Conservation (phyloP, 2,329 filamentous ascomycete genomes). For the Orbilia javanica region DNA sequence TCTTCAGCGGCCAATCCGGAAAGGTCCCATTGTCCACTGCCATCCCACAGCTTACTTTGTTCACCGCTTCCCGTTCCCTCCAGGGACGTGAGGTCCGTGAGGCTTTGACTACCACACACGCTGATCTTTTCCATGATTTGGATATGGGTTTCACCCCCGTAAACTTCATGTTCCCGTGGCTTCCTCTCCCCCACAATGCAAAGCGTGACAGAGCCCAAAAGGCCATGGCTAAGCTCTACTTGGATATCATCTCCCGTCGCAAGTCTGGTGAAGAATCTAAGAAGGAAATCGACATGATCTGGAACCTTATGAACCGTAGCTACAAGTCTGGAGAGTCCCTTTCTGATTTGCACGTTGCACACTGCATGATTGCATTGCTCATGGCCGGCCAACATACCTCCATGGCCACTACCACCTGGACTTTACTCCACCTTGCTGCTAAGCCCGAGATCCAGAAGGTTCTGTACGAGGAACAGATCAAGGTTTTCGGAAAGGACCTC, state of each 20-base stretch:
- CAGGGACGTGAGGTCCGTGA: slow-evolving; percentile 82
- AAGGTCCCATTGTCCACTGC: slow-evolving; percentile 74
- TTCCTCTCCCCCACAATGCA: slow-evolving; percentile 80
- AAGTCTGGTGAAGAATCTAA: slow-evolving; percentile 66
- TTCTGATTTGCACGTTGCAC: slow-evolving; percentile 81
- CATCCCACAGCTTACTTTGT: slow-evolving; percentile 83
- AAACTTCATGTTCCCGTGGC: slow-evolving; percentile 86
- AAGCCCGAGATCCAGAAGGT: slow-evolving; percentile 77
- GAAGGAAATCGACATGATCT: slow-evolving; percentile 77
- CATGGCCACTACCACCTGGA: slow-evolving; percentile 82
- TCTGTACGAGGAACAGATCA: slow-evolving; percentile 76
- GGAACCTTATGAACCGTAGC: slow-evolving; percentile 79
- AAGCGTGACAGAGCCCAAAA: slow-evolving; percentile 77
- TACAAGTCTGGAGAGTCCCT: slow-evolving; percentile 80
- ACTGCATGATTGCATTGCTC: slow-evolving; percentile 87
- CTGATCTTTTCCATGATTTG: slow-evolving; percentile 81
- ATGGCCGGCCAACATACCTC: slow-evolving; percentile 89
- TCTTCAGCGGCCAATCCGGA: slow-evolving; percentile 73
- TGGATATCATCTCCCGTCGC: slow-evolving; percentile 77
- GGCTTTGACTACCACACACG: slow-evolving; percentile 78
- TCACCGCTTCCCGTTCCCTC: slow-evolving; percentile 81
- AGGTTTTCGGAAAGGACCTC: slow-evolving; percentile 70
- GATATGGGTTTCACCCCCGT: slow-evolving; percentile 83
- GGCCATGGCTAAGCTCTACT: slow-evolving; percentile 78
- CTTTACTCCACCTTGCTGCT: slow-evolving; percentile 78